Percentiles rank a stretch among this genome's conserved stretches.
Conservation (phyloP, 2,329 filamentous ascomycete species). For the Ophiostoma sp. region DNA sequence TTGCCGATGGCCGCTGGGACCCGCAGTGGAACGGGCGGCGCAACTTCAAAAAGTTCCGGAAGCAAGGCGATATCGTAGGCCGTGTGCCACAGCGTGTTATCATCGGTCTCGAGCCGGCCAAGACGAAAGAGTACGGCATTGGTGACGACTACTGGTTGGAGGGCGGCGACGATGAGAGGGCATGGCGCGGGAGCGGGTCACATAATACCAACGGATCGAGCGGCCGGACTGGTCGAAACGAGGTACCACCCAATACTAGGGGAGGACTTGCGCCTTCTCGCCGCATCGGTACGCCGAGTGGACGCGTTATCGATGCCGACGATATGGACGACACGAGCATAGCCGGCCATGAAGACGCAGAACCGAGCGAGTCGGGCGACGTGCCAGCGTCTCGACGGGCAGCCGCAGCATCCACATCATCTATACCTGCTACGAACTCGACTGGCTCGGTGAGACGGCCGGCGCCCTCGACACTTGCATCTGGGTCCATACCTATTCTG, state of each 20-base stretch:
- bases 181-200: not conserved
- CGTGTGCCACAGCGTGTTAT: conserved; percentile 50
- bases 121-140: conserved; percentile 65
- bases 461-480: not conserved
- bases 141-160: conserved; percentile 73
- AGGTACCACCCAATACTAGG: not conserved
- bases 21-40: conserved; percentile 87
- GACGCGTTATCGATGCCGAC: not conserved
- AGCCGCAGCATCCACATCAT: not conserved
- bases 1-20: conserved; percentile 64
- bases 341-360: not conserved
- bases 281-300: not conserved
- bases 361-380: not conserved
- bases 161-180: conserved; percentile 36
- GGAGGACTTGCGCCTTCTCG: not conserved
- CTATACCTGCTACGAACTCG: not conserved
- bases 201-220: not conserved
- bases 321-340: conserved; percentile 11
- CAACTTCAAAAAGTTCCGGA: conserved; percentile 88
- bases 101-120: conserved; percentile 65
- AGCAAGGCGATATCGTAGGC: conserved; percentile 46
- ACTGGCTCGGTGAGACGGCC: not conserved
- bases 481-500: not conserved
- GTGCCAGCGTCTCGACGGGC: not conserved
- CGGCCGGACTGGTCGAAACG: too few relatives aligned